phyloP scores from a whole-genome alignment of 2,329 filamentous ascomycete species.

The Fusarium hostae region DNA sequence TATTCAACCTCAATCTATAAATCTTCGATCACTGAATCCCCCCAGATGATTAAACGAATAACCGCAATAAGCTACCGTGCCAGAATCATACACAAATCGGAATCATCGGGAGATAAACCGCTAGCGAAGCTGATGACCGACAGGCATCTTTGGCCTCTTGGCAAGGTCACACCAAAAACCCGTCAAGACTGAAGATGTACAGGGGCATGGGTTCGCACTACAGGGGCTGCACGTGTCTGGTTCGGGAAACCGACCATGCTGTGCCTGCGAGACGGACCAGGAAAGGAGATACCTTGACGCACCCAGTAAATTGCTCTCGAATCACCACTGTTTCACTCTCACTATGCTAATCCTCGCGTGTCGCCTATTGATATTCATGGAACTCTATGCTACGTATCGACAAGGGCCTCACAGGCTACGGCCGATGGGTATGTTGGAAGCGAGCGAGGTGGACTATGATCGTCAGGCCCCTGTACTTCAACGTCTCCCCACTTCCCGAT shows the following conservation, averaged over 20 bases:
- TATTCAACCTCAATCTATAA: not conserved
- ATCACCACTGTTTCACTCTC: constrained; percentile 22
- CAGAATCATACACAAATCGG: not conserved
- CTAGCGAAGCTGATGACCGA: not conserved
- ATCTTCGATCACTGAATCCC: not conserved
- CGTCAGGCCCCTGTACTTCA: constrained; percentile 17
- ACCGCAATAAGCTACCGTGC: not conserved
- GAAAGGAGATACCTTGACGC: constrained; percentile 10
- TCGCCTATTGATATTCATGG: constrained; percentile 1
- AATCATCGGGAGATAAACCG: constrained; percentile 7
- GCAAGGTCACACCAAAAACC: constrained; percentile 5
- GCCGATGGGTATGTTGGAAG: constrained; percentile 11
- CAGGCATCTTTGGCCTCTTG: not conserved
- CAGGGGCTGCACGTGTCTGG: constrained; percentile 32
- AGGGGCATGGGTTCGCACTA: constrained; percentile 23
- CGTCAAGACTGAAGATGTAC: constrained; percentile 20
- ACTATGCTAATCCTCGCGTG: constrained; percentile 9
- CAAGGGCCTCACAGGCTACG: constrained; percentile 9
- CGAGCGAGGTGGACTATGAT: constrained; percentile 18
- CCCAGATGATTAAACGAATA: not conserved
- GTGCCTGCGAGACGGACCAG: constrained; percentile 12
- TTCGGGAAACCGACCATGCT: constrained; percentile 27
- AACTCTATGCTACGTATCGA: not conserved
- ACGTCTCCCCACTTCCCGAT: constrained; percentile 17
- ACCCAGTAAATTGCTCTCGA: constrained; percentile 9